Base-by-base conservation (phyloP, 768 basidiomycete genomes). In the Lentinula guzmanii region DNA sequence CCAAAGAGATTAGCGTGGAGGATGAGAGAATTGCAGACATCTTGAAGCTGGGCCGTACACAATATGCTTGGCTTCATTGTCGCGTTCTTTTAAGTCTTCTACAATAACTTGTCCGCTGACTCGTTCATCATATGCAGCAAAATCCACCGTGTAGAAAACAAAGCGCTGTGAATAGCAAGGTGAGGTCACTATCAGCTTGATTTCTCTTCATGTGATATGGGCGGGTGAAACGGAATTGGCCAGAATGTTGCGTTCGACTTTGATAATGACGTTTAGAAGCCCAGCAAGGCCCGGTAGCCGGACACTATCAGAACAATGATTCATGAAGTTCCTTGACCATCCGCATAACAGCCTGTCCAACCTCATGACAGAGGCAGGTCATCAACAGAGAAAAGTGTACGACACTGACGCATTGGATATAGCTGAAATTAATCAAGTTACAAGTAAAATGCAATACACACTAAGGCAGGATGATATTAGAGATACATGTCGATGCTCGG, bases 1-100 rank as follows among this genome's bases (percentile, higher is more conserved):
- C 35, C 15, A 58, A 28, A 5, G 48, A 35, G 11, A 28, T 59
- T 10, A 28, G 28, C 28, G 28, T 28, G 28, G 28, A 28, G 28
- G 28, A 28, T 28, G 21, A 18, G 39, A 56, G 55, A 31, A 13
- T 39, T 13, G 28, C 11, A 15, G 39, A 54, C 53, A 54, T 54
- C 18, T 18, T 21, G 51, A 34, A 33, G n/a, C 33, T 16, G 28
- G 39, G 56, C 15, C 34, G 34, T 65, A 46, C 13, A 41, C 11
- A 69, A 45, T 21, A 52, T 52, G 31, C 34, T 48, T n/a, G 54
- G 51, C 46, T 55, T 35, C 48, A 28, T 58, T 42, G 31, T 28
- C 28, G 41, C 55, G 21, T 24, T 11, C n/a, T 56, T 56, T 54
- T 54, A 54, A 37, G 21, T 21, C 37, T 54, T 18, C 10, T 39